These are phyloP conservation scores for Groenewaldozyma salmanticensis DNA, from an alignment of 805 yeast genomes.

Conservation along the genomic window DNA sequence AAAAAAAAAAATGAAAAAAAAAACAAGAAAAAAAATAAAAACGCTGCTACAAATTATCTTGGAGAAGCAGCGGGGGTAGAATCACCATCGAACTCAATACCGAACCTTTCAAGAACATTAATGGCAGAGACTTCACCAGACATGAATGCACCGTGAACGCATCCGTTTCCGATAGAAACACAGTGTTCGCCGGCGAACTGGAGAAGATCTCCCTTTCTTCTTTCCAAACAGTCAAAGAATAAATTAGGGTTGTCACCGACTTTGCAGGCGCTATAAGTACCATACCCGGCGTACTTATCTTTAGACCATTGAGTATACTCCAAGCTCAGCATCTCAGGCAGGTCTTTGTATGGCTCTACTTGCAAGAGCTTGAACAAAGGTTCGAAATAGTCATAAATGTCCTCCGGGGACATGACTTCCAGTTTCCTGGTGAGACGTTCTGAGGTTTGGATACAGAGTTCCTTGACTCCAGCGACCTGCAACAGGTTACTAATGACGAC, in stretches of 20 bases:
- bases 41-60: too few species aligned
- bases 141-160: conserved; percentile 18
- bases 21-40: too few species aligned
- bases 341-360: conserved; percentile 14
- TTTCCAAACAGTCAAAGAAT: conserved; percentile 16
- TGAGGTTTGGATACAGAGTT: conserved; percentile 15
- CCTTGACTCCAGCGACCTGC: conserved; percentile 19
- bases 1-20: too few species aligned
- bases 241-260: conserved; percentile 17
- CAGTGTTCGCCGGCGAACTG: conserved; percentile 27
- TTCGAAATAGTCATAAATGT: conserved; percentile 16
- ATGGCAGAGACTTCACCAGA: conserved; percentile 17
- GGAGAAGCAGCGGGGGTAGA: conserved; percentile 11
- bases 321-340: conserved; percentile 12
- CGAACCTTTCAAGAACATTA: conserved; percentile 11
- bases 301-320: conserved; percentile 22
- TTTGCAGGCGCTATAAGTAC: conserved; percentile 22
- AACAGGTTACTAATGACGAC: conserved; percentile 16
- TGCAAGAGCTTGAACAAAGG: conserved; percentile 15
- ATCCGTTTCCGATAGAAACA: conserved; percentile 14
- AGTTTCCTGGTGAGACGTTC: conserved; percentile 14
- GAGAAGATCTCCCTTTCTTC: conserved; percentile 11
- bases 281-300: conserved; percentile 24
- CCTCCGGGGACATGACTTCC: conserved; percentile 13
- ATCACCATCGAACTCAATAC: conserved; percentile 13